These are phyloP conservation scores for Kewa caespitosa DNA, from an alignment of 179 eudicot species.

Conservation along the genomic window DNA sequence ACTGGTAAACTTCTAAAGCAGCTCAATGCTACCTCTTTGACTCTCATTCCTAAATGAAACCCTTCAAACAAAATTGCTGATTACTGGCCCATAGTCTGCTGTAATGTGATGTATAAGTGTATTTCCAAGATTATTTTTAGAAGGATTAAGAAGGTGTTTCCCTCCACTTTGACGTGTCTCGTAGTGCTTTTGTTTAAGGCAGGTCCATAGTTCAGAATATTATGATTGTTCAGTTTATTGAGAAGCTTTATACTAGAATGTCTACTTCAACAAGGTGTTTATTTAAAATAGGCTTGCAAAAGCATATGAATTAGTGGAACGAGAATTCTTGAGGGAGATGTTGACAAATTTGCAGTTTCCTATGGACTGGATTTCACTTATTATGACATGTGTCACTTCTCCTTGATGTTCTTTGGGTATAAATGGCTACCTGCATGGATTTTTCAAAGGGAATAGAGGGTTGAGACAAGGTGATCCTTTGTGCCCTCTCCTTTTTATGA, in stretches of 20 bases:
- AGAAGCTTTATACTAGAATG: neutral
- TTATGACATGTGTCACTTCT: neutral
- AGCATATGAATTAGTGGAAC: neutral
- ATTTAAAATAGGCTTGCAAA: neutral
- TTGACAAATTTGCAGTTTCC: neutral
- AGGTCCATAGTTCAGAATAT: neutral
- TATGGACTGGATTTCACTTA: neutral
- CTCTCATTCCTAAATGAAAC: neutral
- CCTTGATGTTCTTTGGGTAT: neutral
- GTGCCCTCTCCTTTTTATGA: neutral
- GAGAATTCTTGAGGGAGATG: neutral
- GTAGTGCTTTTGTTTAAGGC: neutral
- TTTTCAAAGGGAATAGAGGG: neutral
- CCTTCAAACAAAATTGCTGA: neutral
- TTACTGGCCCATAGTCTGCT: neutral
- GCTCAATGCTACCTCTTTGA: neutral
- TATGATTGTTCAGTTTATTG: neutral
- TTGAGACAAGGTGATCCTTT: neutral
- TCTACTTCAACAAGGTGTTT: neutral
- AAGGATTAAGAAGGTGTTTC: neutral
- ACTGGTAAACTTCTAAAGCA: neutral
- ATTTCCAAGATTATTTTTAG: neutral
- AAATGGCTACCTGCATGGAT: neutral
- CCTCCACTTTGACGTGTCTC: neutral
- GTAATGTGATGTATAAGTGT: neutral